These are phyloP conservation scores for Boehmeria nivea DNA, from an alignment of 306 rosid genomes.

Conservation along the genomic window DNA sequence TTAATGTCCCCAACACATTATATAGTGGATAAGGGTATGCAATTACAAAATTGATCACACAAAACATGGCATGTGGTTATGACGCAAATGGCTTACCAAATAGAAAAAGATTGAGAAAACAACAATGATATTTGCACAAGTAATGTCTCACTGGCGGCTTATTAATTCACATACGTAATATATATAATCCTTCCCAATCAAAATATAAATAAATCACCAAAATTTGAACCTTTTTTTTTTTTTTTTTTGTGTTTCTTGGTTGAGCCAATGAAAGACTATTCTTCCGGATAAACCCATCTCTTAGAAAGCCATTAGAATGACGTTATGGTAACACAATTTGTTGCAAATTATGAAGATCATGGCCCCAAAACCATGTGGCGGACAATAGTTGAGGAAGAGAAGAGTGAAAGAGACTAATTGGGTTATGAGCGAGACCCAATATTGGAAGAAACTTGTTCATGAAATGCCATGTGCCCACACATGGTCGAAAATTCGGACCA, in stretches of 20 bases:
- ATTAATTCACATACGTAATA: background rate
- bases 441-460: background rate
- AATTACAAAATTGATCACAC: background rate
- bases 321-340: too few relatives aligned
- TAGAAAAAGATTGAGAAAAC: background rate
- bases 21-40: background rate
- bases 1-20: background rate
- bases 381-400: background rate
- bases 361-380: slow-evolving; percentile 18
- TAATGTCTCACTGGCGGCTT: too few relatives aligned
- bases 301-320: background rate
- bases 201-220: too few relatives aligned
- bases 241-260: too few relatives aligned
- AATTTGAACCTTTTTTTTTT: too few relatives aligned
- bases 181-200: too few relatives aligned
- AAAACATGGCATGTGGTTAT: slow-evolving; percentile 12
- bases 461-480: background rate
- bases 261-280: too few relatives aligned
- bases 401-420: background rate
- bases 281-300: background rate
- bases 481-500: background rate
- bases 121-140: background rate
- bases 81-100: background rate
- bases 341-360: too few relatives aligned
- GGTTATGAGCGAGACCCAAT: slow-evolving; percentile 1